Evolutionary conservation across 2,329 filamentous ascomycete genomes (phyloP).

Genomic region (Sporothrix pallida): DNA sequence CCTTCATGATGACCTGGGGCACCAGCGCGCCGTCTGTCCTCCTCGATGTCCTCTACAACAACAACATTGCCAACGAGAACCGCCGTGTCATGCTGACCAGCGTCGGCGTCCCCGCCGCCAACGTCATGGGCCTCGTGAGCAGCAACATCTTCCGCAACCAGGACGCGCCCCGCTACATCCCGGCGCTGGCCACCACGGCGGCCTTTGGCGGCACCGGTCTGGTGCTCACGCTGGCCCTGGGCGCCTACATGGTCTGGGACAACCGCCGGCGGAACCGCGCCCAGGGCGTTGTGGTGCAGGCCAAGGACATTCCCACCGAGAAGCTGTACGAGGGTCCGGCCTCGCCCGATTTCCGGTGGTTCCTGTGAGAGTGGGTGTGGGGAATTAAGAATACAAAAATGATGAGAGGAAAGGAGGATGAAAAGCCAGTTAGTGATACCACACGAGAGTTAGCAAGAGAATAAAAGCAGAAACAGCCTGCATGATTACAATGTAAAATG

Average conservation of each 20-base stretch:
- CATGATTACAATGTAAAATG: constrained; percentile 45
- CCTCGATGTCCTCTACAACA: constrained; percentile 71
- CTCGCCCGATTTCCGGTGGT: constrained; percentile 63
- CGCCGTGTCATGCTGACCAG: constrained; percentile 72
- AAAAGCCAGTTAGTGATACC: background rate
- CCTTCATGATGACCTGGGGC: constrained; percentile 84
- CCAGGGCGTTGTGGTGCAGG: constrained; percentile 61
- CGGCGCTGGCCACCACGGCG: constrained; percentile 68
- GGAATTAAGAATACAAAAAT: background rate
- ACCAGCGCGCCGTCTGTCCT: constrained; percentile 76
- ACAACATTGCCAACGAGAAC: constrained; percentile 80
- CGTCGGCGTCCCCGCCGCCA: constrained; percentile 75
- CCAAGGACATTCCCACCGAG: constrained; percentile 63
- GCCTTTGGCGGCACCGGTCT: constrained; percentile 67
- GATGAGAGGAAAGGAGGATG: background rate
- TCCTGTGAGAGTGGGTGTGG: constrained; percentile 19
- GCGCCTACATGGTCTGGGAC: constrained; percentile 68
- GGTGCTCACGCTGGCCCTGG: constrained; percentile 60
- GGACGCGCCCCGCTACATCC: constrained; percentile 69
- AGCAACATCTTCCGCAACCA: constrained; percentile 70
- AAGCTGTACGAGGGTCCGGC: constrained; percentile 60
- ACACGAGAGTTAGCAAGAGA: background rate
- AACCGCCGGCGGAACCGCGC: constrained; percentile 64
- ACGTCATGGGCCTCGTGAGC: constrained; percentile 74
- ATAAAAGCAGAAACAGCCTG: background rate